Base-by-base conservation (phyloP, 164 flowering plant species). In the Nymphaea colorata region DNA sequence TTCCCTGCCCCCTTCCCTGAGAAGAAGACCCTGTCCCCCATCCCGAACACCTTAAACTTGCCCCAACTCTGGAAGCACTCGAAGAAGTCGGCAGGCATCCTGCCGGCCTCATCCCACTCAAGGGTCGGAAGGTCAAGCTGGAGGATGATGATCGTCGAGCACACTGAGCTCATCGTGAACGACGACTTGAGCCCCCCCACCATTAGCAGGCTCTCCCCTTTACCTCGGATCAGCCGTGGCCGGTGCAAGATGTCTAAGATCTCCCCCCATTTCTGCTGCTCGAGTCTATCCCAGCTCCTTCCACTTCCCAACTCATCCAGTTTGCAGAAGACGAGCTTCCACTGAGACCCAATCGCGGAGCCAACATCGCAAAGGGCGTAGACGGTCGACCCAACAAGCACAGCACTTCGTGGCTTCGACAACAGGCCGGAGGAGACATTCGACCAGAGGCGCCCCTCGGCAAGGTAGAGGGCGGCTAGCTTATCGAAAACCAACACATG, bases 1-100 rank as follows among this genome's bases (percentile, higher is more conserved):
- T 70, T 82, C 73, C 87, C 87, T 5, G 86, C 76, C 71, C 86
- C 79, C 77, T 83, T 89, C 12, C 84, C 97, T 3, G 96, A 88
- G 60, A 94, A 88, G 70, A 93, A 94, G 17, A 94, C 84, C 78
- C 85, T 69, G 69, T 85, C 81, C 8, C 93, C 91, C 0, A 86
- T 89, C 15, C 98, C 98, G 71, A 94, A 94, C 69, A 90, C 96
- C 87, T 94, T 94, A 69, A 89, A 88, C 82, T 91, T 91, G 70
- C 86, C 82, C 64, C 64, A 6, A 84, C 83, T 42, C 61, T 12
- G 55, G 69, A 94, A 91, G 62, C 81, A 73, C 59, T 69, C 55
- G 53, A 82, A 91, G 91, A 94, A 89, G 11, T 88, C 89, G 6
- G 12, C 16, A 0, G 98, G 98, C 98, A 94, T 94, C 62, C 96